Evolutionary conservation across 2,329 filamentous ascomycete species (phyloP), one percentile per base, ranked within the genome.

Genomic region (Alternaria alternata): DNA sequence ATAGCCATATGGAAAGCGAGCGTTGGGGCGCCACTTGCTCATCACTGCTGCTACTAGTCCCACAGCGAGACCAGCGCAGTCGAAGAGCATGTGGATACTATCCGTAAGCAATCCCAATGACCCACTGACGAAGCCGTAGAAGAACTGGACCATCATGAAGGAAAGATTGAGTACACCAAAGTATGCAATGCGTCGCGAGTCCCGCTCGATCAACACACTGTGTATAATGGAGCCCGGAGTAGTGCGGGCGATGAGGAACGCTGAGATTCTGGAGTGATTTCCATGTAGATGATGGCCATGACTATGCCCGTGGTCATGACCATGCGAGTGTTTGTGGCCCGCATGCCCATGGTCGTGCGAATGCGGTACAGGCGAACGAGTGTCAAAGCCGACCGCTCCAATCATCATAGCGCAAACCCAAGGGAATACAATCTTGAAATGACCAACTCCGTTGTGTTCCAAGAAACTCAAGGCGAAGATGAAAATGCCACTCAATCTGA

Each of bases 21-120:
- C 85, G 75, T 91, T 97, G 0, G 93, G 91, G 1, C 94, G 93
- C 94, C 95, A 97, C 79, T 98, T 98, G 80, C 92, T 95, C 83
- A 97, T 92, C 6, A 99, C 93, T 2, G 94, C 91, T 28, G 95
- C 95, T 69, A 94, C 90, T 9, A 99, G 84, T 11, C 95, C 95
- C 36, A 99, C 93, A 1, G 92, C 88, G 28, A 99, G 85, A 20
- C 94, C 95, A 36, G 97, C 89, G 69, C 95, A 99, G 79, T 99
- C 95, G 71, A 99, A 98, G 73, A 99, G 94, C 95, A 99, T 99
- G 80, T 99, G 95, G 64, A 99, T 95, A 72, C 94, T 98, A 79
- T 99, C 95, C 68, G 93, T 97, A 18, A 99, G 87, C n/a, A 99
- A 85, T 3, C 95, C 95, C 5, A 99, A 83, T 0, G 95, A 99